Evolutionary conservation across 2,329 filamentous ascomycete genomes (phyloP).

Genomic region (Stemphylium beticola): DNA sequence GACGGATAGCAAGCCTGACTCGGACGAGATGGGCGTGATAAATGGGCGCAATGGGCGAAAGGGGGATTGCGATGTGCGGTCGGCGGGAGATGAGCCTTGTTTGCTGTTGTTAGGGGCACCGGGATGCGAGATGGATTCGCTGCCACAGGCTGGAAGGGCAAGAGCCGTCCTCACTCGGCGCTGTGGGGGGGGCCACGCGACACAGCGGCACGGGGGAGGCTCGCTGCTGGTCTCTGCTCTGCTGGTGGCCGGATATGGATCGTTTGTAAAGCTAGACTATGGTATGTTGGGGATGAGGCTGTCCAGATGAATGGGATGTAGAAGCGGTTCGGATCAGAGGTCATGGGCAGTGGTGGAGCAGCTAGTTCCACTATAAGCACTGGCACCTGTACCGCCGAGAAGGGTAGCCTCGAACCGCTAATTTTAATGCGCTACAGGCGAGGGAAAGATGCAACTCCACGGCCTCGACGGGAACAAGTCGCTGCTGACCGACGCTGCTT

Average conservation of each 20-base stretch:
- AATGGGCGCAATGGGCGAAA: constrained; percentile 15
- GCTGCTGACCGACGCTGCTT: background rate
- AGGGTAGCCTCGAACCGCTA: constrained; percentile 19
- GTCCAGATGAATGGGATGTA: constrained; percentile 32
- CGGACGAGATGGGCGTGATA: constrained; percentile 7
- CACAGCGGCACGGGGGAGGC: constrained; percentile 6
- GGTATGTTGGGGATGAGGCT: constrained; percentile 38
- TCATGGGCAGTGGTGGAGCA: constrained; percentile 27
- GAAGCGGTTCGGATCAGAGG: constrained; percentile 26
- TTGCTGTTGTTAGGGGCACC: constrained; percentile 43
- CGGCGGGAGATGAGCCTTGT: constrained; percentile 37
- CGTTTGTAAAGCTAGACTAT: constrained; percentile 19
- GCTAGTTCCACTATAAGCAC: constrained; percentile 9
- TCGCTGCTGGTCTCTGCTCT: background rate
- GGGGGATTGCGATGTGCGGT: constrained; percentile 30
- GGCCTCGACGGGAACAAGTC: background rate
- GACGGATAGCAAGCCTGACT: constrained; percentile 14
- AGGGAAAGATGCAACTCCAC: background rate
- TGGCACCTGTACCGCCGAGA: constrained; percentile 10
- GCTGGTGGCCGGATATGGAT: background rate
- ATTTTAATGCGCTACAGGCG: constrained; percentile 21
- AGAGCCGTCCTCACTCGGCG: too few species aligned
- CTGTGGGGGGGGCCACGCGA: constrained; percentile 24
- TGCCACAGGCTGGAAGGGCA: constrained; percentile 1
- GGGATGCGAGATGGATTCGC: constrained; percentile 27